Percentiles rank a stretch among this genome's conserved stretches.
Conservation (phyloP, 202 grass and related monocot genomes). For the Schoenoplectus tabernaemontani region DNA sequence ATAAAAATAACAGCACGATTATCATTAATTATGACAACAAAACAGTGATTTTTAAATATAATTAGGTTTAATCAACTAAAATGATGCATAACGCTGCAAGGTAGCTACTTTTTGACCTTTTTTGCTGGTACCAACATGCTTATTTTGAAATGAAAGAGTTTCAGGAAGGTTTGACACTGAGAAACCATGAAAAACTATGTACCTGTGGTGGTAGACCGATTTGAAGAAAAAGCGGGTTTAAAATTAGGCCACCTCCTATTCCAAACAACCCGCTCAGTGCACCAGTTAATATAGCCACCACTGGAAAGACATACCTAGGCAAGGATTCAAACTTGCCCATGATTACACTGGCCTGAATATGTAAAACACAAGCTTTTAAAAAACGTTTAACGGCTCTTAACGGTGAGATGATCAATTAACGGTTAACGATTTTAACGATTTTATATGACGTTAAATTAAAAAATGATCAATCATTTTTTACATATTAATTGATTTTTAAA, state of each 20-base stretch:
- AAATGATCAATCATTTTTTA: no score
- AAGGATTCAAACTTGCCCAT: constrained; percentile 22
- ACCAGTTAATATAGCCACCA: constrained; percentile 55
- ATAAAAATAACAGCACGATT: background rate
- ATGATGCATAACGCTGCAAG: background rate
- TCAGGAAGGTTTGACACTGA: background rate
- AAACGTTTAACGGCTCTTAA: no score
- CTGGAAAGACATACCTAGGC: constrained; percentile 33
- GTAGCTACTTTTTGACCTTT: background rate
- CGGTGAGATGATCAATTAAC: no score
- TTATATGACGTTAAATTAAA: no score
- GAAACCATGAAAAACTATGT: background rate
- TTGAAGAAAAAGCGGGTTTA: constrained; percentile 76
- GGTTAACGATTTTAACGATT: no score
- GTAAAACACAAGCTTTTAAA: no score
- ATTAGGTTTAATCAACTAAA: background rate
- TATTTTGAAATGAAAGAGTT: background rate
- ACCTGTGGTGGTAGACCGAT: constrained; percentile 75
- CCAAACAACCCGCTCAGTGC: constrained; percentile 76
- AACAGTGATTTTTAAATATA: background rate
- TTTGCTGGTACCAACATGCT: background rate
- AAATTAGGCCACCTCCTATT: constrained; percentile 69
- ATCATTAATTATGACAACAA: background rate
- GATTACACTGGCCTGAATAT: constrained; percentile 18
- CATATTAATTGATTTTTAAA: no score